Conservation (phyloP, 495 filamentous ascomycete species). For the Xylaria castorea region DNA sequence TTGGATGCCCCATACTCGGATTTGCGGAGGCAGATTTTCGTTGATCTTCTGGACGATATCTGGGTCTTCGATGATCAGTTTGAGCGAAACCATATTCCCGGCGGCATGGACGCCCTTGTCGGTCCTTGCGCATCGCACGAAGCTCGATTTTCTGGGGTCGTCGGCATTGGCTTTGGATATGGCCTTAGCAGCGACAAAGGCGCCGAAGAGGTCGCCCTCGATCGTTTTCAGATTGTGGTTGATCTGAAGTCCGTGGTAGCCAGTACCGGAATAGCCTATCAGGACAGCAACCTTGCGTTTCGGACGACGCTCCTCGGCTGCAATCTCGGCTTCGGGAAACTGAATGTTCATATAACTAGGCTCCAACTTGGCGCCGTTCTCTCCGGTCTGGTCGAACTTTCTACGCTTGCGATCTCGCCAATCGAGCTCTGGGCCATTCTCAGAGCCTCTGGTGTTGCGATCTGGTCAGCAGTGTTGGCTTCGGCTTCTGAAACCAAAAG, state of each 20-base stretch:
- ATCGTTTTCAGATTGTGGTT: conserved; percentile 83
- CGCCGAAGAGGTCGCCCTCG: conserved; percentile 93
- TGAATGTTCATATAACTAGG: conserved; percentile 54
- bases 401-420: conserved; percentile 42
- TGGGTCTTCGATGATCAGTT: conserved; percentile 91
- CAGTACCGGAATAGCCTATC: conserved; percentile 95
- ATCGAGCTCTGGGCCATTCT: conserved; percentile 30
- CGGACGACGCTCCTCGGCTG: conserved; percentile 79
- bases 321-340: conserved; percentile 73
- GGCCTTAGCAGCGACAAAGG: conserved; percentile 86
- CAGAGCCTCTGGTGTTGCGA: conserved; percentile 24
- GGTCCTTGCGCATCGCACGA: conserved; percentile 92
- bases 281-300: conserved; percentile 96
- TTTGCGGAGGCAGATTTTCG: conserved; percentile 79
- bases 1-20: conserved; percentile 91
- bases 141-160: conserved; percentile 93
- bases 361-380: conserved; percentile 57
- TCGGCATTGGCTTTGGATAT: conserved; percentile 96
- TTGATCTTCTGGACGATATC: conserved; percentile 93
- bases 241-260: conserved; percentile 96
- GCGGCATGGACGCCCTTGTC: conserved; percentile 98
- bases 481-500: conserved; percentile 19
- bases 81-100: conserved; percentile 93
- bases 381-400: conserved; percentile 41
- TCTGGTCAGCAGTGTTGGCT: conserved; percentile 40